Conservation (phyloP, 805 yeast species). For the Candida namnaoensis region DNA sequence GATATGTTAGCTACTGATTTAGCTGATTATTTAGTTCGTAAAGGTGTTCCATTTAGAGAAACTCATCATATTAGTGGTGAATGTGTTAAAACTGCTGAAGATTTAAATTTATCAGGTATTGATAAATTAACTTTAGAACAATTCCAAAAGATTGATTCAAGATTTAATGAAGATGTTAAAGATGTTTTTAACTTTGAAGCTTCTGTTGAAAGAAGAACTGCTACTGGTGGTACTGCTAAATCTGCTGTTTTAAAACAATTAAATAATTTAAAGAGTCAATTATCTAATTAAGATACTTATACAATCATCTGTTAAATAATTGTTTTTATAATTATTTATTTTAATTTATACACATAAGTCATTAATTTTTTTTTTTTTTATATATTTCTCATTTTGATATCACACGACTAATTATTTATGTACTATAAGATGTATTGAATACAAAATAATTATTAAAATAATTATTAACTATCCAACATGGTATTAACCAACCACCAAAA, state of each 20-base stretch:
- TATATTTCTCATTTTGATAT: no score
- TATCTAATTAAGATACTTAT: constrained; percentile 1
- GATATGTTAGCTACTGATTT: constrained; percentile 98
- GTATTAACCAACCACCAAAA: constrained; percentile 11
- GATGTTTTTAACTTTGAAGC: constrained; percentile 87
- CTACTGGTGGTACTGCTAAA: constrained; percentile 96
- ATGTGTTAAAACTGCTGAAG: constrained; percentile 91
- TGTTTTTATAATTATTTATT: no score
- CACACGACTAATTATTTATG: no score
- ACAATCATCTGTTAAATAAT: no score
- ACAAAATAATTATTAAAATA: constrained; percentile 4
- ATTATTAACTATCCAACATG: constrained; percentile 11
- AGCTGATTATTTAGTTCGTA: constrained; percentile 95
- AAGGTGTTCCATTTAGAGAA: constrained; percentile 98
- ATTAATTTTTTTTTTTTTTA: no score
- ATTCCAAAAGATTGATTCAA: constrained; percentile 66
- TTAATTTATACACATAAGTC: no score
- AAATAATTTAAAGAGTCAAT: constrained; percentile 20
- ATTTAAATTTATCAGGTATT: constrained; percentile 65
- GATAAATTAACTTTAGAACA: constrained; percentile 76
- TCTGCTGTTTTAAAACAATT: constrained; percentile 80
- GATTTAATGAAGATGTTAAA: constrained; percentile 76
- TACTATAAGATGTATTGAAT: no score
- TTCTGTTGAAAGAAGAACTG: constrained; percentile 93
- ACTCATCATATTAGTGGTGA: constrained; percentile 98